Evolutionary conservation across 768 basidiomycete species (phyloP).

Genomic region (Auriscalpium microsporum): DNA sequence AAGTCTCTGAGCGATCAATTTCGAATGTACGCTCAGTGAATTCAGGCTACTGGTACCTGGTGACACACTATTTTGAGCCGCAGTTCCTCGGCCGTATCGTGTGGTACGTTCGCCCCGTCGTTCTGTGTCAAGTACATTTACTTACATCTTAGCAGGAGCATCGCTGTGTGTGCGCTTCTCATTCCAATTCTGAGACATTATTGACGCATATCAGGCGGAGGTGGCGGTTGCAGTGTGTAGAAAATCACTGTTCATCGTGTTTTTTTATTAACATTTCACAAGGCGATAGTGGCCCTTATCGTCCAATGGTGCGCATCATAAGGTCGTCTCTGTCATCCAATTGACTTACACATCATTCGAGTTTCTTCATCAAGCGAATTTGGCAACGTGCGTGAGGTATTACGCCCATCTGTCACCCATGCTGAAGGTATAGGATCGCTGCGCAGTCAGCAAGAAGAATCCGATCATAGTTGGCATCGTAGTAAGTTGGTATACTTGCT

Average conservation of each 20-base stretch:
- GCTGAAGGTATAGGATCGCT: no score
- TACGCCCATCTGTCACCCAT: background rate
- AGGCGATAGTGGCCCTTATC: conserved; percentile 47
- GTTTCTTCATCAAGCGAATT: conserved; percentile 16
- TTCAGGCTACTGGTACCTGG: conserved; percentile 44
- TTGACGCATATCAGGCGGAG: conserved; percentile 32
- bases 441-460: conserved; percentile 42
- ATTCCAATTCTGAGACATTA: no score
- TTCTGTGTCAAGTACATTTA: background rate
- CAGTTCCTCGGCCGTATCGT: conserved; percentile 31
- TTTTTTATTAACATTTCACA: background rate
- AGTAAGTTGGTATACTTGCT: conserved; percentile 23
- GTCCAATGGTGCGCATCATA: conserved; percentile 38
- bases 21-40: no score
- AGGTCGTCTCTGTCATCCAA: conserved; percentile 37
- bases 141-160: conserved; percentile 32
- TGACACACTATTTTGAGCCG: conserved; percentile 43
- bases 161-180: conserved; percentile 22
- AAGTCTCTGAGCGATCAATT: background rate
- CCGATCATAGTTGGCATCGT: conserved; percentile 32
- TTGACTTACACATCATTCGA: conserved; percentile 21
- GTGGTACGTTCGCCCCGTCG: conserved; percentile 23
- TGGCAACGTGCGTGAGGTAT: conserved; percentile 9
- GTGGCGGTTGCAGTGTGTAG: conserved; percentile 45
- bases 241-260: background rate